A percentile compares a stretch with the other conserved stretches of the same genome.
Evolutionary conservation across 2,329 filamentous ascomycete species (phyloP).

Genomic region (Eurotiales sp.): DNA sequence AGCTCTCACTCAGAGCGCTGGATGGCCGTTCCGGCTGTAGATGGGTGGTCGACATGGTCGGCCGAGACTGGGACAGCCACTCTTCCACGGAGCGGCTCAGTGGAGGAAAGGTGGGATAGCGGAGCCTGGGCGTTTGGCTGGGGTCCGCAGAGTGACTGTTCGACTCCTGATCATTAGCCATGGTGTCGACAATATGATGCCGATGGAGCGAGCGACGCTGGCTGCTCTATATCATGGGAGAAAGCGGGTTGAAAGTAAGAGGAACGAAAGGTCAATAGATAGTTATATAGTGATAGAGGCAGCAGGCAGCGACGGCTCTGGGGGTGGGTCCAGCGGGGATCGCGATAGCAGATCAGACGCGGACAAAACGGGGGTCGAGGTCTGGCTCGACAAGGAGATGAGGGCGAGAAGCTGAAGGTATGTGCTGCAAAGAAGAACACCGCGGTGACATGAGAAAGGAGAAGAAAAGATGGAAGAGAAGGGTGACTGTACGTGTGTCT

Average conservation of each 20-base stretch:
- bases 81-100: conserved; percentile 37
- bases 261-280: conserved; percentile 7
- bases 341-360: conserved; percentile 8
- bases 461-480: background rate
- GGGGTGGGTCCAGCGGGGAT: conserved; percentile 4
- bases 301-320: conserved; percentile 8
- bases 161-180: conserved; percentile 38
- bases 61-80: conserved; percentile 40
- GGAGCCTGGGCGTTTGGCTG: conserved; percentile 29
- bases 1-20: conserved; percentile 42
- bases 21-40: conserved; percentile 22
- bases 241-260: no score
- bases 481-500: background rate
- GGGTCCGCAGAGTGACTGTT: conserved; percentile 26
- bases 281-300: background rate
- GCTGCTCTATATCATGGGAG: conserved; percentile 6
- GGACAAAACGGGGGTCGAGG: no score
- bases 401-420: no score
- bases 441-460: no score
- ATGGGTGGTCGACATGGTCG: conserved; percentile 37
- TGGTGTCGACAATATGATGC: conserved; percentile 18
- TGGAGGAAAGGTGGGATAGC: conserved; percentile 40
- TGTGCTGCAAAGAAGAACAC: no score
- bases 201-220: conserved; percentile 2
- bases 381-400: no score